phyloP scores from a whole-genome alignment of 192 early-diverging fungal genomes.

The Ambispora gerdemannii region DNA sequence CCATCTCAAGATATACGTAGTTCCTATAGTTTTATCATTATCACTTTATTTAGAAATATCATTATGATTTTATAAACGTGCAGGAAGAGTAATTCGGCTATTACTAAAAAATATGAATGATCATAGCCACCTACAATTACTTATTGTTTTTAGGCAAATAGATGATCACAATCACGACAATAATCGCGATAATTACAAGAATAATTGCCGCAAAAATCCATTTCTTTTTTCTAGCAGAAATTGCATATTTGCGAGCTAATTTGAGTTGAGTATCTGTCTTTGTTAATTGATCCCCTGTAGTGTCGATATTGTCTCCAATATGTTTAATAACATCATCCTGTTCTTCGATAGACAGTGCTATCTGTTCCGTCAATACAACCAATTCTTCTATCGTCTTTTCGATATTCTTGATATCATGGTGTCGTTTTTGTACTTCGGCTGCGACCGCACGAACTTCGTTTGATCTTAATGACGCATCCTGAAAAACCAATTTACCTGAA shows the following conservation, averaged over 20 bases:
- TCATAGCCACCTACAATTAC: no score
- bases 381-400: constrained; percentile 84
- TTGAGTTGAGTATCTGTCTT: constrained; percentile 56
- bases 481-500: constrained; percentile 8
- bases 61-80: no score
- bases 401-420: constrained; percentile 81
- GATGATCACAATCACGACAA: constrained; percentile 40
- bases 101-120: no score
- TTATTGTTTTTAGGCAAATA: background rate
- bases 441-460: constrained; percentile 69
- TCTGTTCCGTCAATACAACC: constrained; percentile 82
- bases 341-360: constrained; percentile 74
- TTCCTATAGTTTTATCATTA: no score
- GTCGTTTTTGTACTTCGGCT: constrained; percentile 79
- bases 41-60: no score
- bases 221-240: constrained; percentile 49
- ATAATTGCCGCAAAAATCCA: constrained; percentile 53
- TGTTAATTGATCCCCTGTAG: constrained; percentile 61
- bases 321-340: constrained; percentile 72
- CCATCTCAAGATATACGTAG: no score
- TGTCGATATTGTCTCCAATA: constrained; percentile 65
- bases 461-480: constrained; percentile 61
- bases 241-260: constrained; percentile 48
- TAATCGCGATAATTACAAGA: constrained; percentile 43
- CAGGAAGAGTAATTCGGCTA: no score